Percentiles rank a stretch among this genome's conserved stretches.
phyloP scores from a whole-genome alignment of 1,284 basidiomycete genomes.

The Pyrrhoderma lamaoense region DNA sequence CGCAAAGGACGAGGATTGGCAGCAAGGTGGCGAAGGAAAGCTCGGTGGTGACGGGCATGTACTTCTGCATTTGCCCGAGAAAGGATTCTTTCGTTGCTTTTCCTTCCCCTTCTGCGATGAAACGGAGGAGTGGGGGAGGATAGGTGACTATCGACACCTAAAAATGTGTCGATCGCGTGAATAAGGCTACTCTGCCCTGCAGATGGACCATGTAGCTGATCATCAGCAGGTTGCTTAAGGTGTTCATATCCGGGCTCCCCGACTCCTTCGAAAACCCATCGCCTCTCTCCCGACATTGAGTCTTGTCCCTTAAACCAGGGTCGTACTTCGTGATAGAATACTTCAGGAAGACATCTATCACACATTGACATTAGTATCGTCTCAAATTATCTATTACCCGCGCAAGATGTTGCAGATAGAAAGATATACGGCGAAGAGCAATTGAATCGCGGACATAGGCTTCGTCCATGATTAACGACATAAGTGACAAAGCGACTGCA shows the following conservation, averaged over 20 bases:
- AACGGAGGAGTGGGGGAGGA: too few species aligned
- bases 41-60: constrained; percentile 92
- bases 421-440: constrained; percentile 65
- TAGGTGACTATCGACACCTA: constrained; percentile 67
- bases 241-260: constrained; percentile 38
- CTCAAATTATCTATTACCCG: constrained; percentile 60
- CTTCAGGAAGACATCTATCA: constrained; percentile 67
- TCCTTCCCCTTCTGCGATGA: background rate
- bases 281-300: constrained; percentile 47
- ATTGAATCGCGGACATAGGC: constrained; percentile 82
- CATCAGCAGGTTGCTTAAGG: constrained; percentile 37
- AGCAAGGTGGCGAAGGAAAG: constrained; percentile 80
- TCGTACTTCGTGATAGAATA: constrained; percentile 81
- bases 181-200: constrained; percentile 89
- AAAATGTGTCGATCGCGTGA: constrained; percentile 85
- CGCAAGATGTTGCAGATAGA: constrained; percentile 64
- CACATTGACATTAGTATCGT: constrained; percentile 58
- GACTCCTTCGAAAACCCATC: constrained; percentile 81
- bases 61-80: constrained; percentile 75
- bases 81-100: constrained; percentile 33
- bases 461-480: constrained; percentile 89
- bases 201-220: constrained; percentile 77
- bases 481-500: constrained; percentile 77
- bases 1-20: constrained; percentile 53
- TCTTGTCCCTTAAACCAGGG: constrained; percentile 92